Conservation (phyloP, 2,329 filamentous ascomycete genomes). For the Pochonia chlamydosporia region DNA sequence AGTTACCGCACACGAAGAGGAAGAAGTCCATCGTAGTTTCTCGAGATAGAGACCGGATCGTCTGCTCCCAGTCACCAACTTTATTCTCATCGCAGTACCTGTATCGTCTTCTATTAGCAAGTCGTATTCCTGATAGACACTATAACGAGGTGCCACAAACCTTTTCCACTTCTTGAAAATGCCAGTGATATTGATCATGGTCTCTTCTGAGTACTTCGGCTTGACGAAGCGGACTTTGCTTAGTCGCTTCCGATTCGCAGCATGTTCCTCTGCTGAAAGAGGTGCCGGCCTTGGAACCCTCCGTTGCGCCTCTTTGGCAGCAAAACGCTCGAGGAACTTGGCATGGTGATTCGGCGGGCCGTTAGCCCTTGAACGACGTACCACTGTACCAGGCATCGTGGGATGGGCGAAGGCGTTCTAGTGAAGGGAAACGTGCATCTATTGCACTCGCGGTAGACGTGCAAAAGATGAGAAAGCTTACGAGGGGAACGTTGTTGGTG, state of each 20-base stretch:
- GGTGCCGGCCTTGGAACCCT: background rate
- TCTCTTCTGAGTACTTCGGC: background rate
- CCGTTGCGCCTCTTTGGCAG: slow-evolving; percentile 1
- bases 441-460: no score
- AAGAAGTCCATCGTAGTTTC: slow-evolving; percentile 20
- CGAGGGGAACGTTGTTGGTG: no score
- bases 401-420: no score
- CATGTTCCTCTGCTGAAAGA: background rate
- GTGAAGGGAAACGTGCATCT: no score
- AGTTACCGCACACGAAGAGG: no score
- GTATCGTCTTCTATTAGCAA: background rate
- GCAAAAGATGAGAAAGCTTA: no score
- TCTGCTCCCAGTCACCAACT: background rate
- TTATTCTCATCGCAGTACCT: slow-evolving; percentile 1
- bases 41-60: background rate
- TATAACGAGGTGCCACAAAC: background rate
- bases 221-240: slow-evolving; percentile 1
- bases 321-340: slow-evolving; percentile 3
- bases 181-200: background rate
- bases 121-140: background rate
- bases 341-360: background rate
- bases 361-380: background rate
- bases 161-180: slow-evolving; percentile 2
- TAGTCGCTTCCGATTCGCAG: background rate
- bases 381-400: background rate